phyloP scores from a whole-genome alignment of 306 rosid genomes.

The Malus sieversii region DNA sequence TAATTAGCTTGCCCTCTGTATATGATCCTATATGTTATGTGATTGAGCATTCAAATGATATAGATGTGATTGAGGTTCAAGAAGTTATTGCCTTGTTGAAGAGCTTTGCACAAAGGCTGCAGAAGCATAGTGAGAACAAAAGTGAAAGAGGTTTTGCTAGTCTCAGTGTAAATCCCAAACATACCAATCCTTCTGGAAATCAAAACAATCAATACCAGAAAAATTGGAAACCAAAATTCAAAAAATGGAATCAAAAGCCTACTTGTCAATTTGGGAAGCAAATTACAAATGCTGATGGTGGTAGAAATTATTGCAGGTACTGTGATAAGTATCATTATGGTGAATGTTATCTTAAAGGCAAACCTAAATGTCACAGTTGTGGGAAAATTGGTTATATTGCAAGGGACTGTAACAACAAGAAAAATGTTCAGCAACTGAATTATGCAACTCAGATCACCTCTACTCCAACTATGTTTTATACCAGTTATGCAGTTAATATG shows the following conservation, averaged over 20 bases:
- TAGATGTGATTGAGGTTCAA: background rate
- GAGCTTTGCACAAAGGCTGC: background rate
- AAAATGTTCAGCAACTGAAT: background rate
- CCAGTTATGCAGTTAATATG: background rate
- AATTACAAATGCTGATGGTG: background rate
- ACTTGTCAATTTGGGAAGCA: background rate
- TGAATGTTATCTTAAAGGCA: background rate
- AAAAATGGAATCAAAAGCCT: background rate
- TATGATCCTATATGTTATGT: background rate
- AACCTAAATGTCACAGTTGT: background rate
- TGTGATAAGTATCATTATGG: background rate
- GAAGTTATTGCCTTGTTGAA: background rate
- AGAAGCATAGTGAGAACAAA: background rate
- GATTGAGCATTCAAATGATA: background rate
- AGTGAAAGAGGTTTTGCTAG: background rate
- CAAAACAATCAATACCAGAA: background rate
- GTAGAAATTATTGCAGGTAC: background rate
- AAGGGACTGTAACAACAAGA: background rate
- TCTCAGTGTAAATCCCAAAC: background rate
- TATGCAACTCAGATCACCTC: accelerated
- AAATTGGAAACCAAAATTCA: background rate
- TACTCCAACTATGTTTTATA: background rate
- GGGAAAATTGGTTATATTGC: background rate
- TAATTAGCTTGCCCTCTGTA: background rate
- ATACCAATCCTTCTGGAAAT: background rate